A percentile compares a stretch with the other conserved stretches of the same genome.
These are phyloP conservation scores for Apiospora sp. DNA, from an alignment of 2,329 filamentous ascomycete genomes.

Conservation along the genomic window DNA sequence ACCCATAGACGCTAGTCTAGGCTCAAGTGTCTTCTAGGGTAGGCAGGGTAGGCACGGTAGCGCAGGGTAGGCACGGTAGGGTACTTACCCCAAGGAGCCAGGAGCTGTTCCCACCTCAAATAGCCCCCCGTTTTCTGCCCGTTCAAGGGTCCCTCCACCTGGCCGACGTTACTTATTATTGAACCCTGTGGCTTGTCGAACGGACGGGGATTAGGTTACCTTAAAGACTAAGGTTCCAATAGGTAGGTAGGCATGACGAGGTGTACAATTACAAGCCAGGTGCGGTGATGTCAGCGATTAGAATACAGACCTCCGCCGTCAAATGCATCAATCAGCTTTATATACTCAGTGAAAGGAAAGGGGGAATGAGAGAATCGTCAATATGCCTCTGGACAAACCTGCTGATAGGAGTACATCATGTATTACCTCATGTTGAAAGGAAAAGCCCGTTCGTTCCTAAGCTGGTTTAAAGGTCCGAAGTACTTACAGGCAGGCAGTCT, in stretches of 20 bases:
- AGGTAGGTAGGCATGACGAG: background rate
- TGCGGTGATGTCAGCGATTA: slow-evolving; percentile 7
- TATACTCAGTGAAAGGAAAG: background rate
- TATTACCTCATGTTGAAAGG: background rate
- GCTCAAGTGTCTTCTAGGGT: background rate
- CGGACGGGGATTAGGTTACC: background rate
- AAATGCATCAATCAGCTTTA: background rate
- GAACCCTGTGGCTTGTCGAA: background rate
- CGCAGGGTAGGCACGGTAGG: background rate
- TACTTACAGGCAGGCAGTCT: background rate
- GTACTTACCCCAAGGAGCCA: slow-evolving; percentile 17
- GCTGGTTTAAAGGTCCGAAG: background rate
- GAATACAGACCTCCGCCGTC: background rate
- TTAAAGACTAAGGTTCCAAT: background rate
- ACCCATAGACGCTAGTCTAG: slow-evolving; percentile 15
- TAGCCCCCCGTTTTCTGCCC: background rate
- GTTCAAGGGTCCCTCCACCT: background rate
- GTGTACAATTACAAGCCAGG: background rate
- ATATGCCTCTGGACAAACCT: no score
- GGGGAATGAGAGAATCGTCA: no score
- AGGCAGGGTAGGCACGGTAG: background rate
- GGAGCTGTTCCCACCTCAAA: slow-evolving; percentile 6
- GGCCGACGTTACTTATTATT: slow-evolving; percentile 10
- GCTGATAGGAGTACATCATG: background rate
- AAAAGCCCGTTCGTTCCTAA: background rate